A percentile compares a stretch with the other conserved stretches of the same genome.
Evolutionary conservation across 768 basidiomycete genomes (phyloP).

Genomic region (Suillus cothurnatus): DNA sequence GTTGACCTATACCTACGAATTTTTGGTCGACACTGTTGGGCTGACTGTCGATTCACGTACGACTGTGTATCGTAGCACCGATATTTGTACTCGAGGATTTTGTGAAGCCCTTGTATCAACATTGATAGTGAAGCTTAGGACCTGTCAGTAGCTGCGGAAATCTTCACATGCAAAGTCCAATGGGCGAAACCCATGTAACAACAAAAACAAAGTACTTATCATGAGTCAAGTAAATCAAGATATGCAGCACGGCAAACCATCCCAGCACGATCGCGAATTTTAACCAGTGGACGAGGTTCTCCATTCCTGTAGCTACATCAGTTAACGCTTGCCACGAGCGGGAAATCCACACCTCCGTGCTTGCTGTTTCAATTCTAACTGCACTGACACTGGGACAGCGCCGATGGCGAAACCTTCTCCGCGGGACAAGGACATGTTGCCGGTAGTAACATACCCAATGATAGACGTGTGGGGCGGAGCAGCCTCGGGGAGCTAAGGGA

Average conservation of each 20-base stretch:
- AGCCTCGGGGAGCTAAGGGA: constrained; percentile 46
- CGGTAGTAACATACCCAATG: constrained; percentile 85
- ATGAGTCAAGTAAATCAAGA: constrained; percentile 40
- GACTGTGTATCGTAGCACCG: neutral
- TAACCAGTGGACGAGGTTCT: constrained; percentile 49
- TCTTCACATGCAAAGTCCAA: neutral
- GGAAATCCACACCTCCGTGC: constrained; percentile 35
- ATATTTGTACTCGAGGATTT: neutral
- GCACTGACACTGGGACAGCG: constrained; percentile 57
- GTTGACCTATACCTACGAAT: neutral
- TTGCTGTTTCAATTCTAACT: constrained; percentile 57
- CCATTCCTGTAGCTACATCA: constrained; percentile 19
- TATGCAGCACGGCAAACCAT: constrained; percentile 55
- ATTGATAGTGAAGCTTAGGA: neutral
- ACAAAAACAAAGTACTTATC: constrained; percentile 2
- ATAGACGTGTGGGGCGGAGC: constrained; percentile 46
- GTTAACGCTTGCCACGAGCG: neutral
- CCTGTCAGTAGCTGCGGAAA: neutral
- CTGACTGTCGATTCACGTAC: neutral
- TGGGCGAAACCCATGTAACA: neutral
- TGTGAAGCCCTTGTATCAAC: neutral
- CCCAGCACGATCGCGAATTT: constrained; percentile 63
- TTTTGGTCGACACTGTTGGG: neutral
- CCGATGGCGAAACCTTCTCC: constrained; percentile 82
- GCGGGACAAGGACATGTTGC: constrained; percentile 76